Conservation (phyloP, 2,329 filamentous ascomycete species). For the Fusarium chaquense region DNA sequence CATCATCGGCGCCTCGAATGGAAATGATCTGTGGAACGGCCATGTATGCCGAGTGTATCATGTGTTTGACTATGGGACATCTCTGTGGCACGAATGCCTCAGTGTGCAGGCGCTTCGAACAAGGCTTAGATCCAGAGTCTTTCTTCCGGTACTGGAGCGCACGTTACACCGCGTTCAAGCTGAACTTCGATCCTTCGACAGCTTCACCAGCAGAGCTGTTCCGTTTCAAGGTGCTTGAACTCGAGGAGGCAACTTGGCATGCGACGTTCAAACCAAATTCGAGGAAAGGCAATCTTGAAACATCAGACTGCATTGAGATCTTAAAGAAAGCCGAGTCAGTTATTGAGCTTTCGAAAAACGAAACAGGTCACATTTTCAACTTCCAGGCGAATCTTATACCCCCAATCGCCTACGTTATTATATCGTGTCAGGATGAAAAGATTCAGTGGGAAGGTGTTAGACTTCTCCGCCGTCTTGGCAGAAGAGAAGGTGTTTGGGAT, state of each 20-base stretch:
- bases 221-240: slow-evolving; percentile 11
- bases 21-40: background rate
- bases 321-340: slow-evolving; percentile 2
- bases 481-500: slow-evolving; percentile 30
- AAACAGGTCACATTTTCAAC: slow-evolving; percentile 6
- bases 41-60: background rate
- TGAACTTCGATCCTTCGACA: background rate
- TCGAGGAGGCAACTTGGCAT: slow-evolving; percentile 8
- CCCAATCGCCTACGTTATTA: slow-evolving; percentile 17
- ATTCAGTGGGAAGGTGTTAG: slow-evolving; percentile 22
- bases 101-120: background rate
- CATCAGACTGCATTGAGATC: background rate
- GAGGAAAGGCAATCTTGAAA: background rate
- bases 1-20: background rate
- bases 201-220: background rate
- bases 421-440: slow-evolving; percentile 10
- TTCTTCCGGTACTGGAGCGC: slow-evolving; percentile 21
- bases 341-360: background rate
- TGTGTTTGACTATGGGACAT: background rate
- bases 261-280: slow-evolving; percentile 1
- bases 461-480: background rate
- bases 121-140: background rate
- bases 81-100: background rate
- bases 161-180: background rate
- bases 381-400: slow-evolving; percentile 18